Evolutionary conservation across 2,329 filamentous ascomycete species (phyloP).

Genomic region (Tolypocladium sp.): DNA sequence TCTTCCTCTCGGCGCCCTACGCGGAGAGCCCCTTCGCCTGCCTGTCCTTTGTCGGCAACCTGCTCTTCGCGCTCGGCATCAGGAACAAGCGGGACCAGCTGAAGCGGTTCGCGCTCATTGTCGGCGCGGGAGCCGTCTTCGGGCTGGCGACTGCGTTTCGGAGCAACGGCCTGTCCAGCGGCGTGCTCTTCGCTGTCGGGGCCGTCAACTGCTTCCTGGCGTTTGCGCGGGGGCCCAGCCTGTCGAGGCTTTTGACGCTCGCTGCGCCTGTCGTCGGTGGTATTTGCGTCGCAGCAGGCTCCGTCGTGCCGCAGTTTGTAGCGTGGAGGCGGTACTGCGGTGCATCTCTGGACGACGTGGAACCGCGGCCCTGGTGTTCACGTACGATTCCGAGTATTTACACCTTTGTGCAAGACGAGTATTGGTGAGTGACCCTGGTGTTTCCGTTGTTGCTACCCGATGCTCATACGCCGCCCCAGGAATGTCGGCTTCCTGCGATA

Average conservation of each 20-base stretch:
- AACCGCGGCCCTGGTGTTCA: constrained; percentile 64
- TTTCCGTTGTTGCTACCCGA: background rate
- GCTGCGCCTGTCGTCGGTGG: constrained; percentile 57
- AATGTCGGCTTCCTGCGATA: constrained; percentile 80
- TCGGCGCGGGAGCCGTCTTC: constrained; percentile 60
- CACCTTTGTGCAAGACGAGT: constrained; percentile 76
- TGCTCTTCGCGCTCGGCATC: constrained; percentile 51
- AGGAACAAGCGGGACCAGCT: constrained; percentile 14
- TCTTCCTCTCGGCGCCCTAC: constrained; percentile 85
- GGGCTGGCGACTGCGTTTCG: constrained; percentile 65
- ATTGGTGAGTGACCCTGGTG: constrained; percentile 59
- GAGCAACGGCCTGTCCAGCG: constrained; percentile 80
- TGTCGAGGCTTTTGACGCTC: constrained; percentile 41
- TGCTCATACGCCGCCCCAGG: constrained; percentile 41
- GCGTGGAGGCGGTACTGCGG: constrained; percentile 68
- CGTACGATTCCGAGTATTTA: constrained; percentile 77
- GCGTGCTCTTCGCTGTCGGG: constrained; percentile 64
- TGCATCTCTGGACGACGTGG: constrained; percentile 12
- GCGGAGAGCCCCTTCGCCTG: constrained; percentile 72
- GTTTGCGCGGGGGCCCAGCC: constrained; percentile 13
- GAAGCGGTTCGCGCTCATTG: constrained; percentile 36
- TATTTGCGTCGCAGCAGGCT: constrained; percentile 55
- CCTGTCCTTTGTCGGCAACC: constrained; percentile 65
- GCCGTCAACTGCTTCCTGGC: constrained; percentile 27
- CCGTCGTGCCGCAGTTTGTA: constrained; percentile 60